Base-by-base conservation (phyloP, 768 basidiomycete species). In the Russula earlei region DNA sequence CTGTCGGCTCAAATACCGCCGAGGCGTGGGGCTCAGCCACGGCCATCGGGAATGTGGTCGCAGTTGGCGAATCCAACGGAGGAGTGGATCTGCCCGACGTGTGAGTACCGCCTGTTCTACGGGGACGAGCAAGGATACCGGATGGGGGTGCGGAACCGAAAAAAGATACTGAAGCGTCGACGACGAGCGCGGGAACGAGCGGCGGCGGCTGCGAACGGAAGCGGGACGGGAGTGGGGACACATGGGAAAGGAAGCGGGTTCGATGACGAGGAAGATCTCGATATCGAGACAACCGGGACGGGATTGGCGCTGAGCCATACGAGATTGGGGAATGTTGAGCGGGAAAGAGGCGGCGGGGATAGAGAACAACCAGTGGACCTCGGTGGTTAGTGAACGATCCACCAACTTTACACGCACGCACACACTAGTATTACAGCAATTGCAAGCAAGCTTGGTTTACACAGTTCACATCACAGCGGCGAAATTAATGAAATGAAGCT, bases 41-140 rank as follows among this genome's bases (percentile, higher is more conserved):
- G 54, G 19, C 49, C 58, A 7, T 60, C 68, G 62, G 58, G 68
- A 33, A 54, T 69, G 24, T 63, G 64, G 22, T 20, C 70, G 25
- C 68, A 69, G 56, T 68, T 83, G 51, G 76, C 75, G 22, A 77
- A 81, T 56, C 81, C 83, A 8, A 76, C 71, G 33, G 91, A 96
- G 22, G 95, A 97, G 68, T 96, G 90, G 85, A 84, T 97, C 56
- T 98, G 95, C 67, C 80, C 87, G 59, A 88, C 87, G 64, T 98
- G 95, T 74, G 95, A 98, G 71, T 94, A 92, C 68, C 77, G 83
- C 55, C 66, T 98, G 54, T 94, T 95, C 69, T 98, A 87, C 67
- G 91, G 91, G n/a, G 85, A 86, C 49, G 87, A 87, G 38, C 55
- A 70, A 52, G 78, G 75, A 52, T 84, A 87, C 67, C 75, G 79